Percentiles rank a stretch among this genome's conserved stretches.
These are phyloP conservation scores for Phyllosticta citrichinensis DNA, from an alignment of 2,329 filamentous ascomycete species.

Conservation along the genomic window DNA sequence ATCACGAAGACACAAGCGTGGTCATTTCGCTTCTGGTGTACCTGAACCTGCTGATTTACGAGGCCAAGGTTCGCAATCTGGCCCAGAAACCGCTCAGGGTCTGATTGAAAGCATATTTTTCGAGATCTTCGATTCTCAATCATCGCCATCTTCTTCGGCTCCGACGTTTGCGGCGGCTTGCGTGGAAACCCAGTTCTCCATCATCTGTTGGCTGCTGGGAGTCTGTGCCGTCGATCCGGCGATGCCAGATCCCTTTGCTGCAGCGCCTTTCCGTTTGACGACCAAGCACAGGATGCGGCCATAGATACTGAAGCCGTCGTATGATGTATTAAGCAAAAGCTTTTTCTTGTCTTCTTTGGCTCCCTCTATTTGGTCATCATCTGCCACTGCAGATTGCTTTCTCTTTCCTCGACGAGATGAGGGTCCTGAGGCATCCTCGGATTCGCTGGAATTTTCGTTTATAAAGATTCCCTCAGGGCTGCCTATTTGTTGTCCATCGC, in stretches of 20 bases:
- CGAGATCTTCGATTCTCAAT: slow-evolving; percentile 15
- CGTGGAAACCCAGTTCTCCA: slow-evolving; percentile 34
- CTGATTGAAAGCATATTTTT: slow-evolving; percentile 62
- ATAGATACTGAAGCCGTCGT: slow-evolving; percentile 94
- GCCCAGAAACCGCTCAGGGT: slow-evolving; percentile 50
- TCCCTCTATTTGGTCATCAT: slow-evolving; percentile 14
- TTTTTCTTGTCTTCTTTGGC: slow-evolving; percentile 91
- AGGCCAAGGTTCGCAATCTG: slow-evolving; percentile 14
- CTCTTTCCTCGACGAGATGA: background rate
- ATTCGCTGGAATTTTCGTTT: slow-evolving; percentile 17
- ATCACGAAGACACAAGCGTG: background rate
- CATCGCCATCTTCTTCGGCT: slow-evolving; percentile 25
- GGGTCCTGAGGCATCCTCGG: slow-evolving; percentile 17
- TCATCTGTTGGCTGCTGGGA: slow-evolving; percentile 28
- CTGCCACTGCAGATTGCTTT: background rate
- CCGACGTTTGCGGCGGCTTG: slow-evolving; percentile 27
- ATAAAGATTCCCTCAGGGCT: slow-evolving; percentile 24
- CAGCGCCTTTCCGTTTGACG: slow-evolving; percentile 56
- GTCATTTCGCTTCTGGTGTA: background rate
- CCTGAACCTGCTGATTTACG: slow-evolving; percentile 6
- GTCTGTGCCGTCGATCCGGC: slow-evolving; percentile 4
- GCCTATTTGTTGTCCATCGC: slow-evolving; percentile 14
- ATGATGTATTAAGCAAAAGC: slow-evolving; percentile 70
- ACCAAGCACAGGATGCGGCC: slow-evolving; percentile 86
- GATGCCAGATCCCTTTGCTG: slow-evolving; percentile 6